A percentile compares a stretch with the other conserved stretches of the same genome.
Evolutionary conservation across 345 rosid genomes (phyloP).

Genomic region (Noccaea caerulescens): DNA sequence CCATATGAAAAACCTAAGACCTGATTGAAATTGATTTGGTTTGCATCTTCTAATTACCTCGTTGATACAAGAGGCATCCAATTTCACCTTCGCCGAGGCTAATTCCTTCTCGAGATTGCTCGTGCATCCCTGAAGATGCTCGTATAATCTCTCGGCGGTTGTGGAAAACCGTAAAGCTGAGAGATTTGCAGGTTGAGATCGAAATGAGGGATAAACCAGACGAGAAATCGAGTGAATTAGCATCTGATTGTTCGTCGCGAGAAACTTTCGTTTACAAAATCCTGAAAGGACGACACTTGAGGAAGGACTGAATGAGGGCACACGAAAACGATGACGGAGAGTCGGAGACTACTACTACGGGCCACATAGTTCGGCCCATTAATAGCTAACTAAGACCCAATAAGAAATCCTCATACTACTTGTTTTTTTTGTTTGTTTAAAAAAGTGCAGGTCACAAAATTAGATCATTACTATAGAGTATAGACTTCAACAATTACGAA

Average conservation of each 20-base stretch:
- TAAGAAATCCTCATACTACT: neutral
- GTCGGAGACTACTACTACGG: neutral
- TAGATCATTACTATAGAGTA: too few species aligned
- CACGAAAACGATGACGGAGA: slow-evolving; percentile 4
- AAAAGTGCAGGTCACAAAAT: too few species aligned
- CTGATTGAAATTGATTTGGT: slow-evolving; percentile 48
- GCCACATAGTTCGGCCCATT: slow-evolving; percentile 5
- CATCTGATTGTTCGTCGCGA: slow-evolving; percentile 25
- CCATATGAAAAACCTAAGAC: slow-evolving; percentile 84
- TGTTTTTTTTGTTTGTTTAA: neutral
- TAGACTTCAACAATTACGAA: too few species aligned
- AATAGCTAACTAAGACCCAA: neutral
- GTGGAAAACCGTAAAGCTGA: slow-evolving; percentile 42
- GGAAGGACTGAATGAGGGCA: neutral
- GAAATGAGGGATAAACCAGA: slow-evolving; percentile 37
- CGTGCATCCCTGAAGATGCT: slow-evolving; percentile 47
- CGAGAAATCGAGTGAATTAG: slow-evolving; percentile 32
- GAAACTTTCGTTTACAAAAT: neutral
- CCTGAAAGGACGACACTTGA: neutral
- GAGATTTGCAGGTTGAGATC: slow-evolving; percentile 38
- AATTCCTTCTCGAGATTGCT: slow-evolving; percentile 57
- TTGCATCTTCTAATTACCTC: slow-evolving; percentile 61
- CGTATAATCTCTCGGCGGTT: slow-evolving; percentile 52
- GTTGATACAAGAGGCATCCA: slow-evolving; percentile 58
- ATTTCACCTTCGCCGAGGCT: slow-evolving; percentile 45